These are phyloP conservation scores for Solanum neorickii DNA, from an alignment of 257 asterid genomes.

Conservation along the genomic window DNA sequence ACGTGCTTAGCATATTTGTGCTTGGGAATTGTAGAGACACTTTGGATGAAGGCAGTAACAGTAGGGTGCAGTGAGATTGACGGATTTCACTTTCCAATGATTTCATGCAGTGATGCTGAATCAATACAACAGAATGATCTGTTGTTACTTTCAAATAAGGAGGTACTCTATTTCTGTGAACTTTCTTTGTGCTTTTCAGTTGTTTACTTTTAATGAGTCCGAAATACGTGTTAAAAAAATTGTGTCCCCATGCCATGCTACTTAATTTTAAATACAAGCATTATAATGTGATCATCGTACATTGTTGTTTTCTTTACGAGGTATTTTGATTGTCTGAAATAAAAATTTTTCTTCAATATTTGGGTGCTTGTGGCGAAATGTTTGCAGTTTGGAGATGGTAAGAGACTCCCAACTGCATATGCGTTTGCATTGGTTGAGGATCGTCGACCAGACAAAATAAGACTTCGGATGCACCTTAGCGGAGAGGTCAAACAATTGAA, in stretches of 20 bases:
- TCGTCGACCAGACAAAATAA: slow-evolving; percentile 58
- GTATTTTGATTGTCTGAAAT: neutral
- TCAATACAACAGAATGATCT: slow-evolving; percentile 64
- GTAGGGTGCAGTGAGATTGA: slow-evolving; percentile 56
- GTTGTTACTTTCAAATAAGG: slow-evolving; percentile 45
- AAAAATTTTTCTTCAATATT: neutral
- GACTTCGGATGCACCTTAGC: slow-evolving; percentile 59
- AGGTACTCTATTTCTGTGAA: slow-evolving; percentile 29
- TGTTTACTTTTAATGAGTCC: neutral
- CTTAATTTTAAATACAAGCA: neutral
- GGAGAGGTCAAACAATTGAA: slow-evolving; percentile 54
- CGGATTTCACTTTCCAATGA: slow-evolving; percentile 59
- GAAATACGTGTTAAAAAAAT: neutral
- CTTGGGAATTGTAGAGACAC: slow-evolving; percentile 33
- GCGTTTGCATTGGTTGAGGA: slow-evolving; percentile 94
- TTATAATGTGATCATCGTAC: neutral
- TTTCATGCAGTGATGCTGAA: slow-evolving; percentile 28
- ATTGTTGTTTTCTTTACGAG: neutral
- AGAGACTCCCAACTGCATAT: slow-evolving; percentile 52
- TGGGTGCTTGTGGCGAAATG: neutral
- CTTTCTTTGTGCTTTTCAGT: neutral
- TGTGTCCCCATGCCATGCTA: neutral
- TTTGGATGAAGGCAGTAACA: slow-evolving; percentile 32
- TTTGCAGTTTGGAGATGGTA: slow-evolving; percentile 57
- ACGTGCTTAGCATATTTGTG: neutral